Percentiles rank a stretch among this genome's conserved stretches.
Evolutionary conservation across 129 eudicot species (phyloP).

Genomic region (Flaveria robusta): DNA sequence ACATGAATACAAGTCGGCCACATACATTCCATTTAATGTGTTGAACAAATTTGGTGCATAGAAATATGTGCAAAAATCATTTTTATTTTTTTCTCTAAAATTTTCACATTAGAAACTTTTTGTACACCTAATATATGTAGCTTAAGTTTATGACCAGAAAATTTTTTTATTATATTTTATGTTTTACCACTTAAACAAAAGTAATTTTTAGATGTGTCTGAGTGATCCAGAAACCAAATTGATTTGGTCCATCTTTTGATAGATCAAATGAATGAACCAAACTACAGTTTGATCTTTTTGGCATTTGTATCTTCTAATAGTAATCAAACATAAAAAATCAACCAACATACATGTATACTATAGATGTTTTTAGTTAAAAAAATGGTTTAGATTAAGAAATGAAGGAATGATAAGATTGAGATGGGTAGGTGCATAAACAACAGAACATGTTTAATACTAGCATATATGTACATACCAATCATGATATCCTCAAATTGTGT

Average conservation of each 20-base stretch:
- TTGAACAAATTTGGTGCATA: conserved; percentile 26
- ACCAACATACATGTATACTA: not conserved
- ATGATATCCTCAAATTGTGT: conserved; percentile 46
- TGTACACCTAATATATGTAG: no score
- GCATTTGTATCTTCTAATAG: no score
- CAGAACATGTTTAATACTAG: conserved; percentile 29
- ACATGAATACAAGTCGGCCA: conserved; percentile 31
- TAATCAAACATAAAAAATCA: not conserved
- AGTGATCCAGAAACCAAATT: no score
- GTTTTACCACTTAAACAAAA: no score
- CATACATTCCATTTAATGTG: conserved; percentile 29
- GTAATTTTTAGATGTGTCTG: no score
- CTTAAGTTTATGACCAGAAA: not conserved
- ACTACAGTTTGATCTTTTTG: no score
- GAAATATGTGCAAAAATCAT: conserved; percentile 6
- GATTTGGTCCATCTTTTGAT: not conserved
- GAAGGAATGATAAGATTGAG: conserved; percentile 23
- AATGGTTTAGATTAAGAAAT: not conserved
- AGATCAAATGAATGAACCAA: no score
- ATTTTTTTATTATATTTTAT: no score
- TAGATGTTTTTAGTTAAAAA: conserved; percentile 13
- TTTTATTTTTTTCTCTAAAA: not conserved
- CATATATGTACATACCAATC: conserved; percentile 39
- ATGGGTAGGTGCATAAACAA: conserved; percentile 27
- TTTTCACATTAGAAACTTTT: not conserved